Conservation (phyloP, 768 basidiomycete genomes). For the Amanita phalloides region DNA sequence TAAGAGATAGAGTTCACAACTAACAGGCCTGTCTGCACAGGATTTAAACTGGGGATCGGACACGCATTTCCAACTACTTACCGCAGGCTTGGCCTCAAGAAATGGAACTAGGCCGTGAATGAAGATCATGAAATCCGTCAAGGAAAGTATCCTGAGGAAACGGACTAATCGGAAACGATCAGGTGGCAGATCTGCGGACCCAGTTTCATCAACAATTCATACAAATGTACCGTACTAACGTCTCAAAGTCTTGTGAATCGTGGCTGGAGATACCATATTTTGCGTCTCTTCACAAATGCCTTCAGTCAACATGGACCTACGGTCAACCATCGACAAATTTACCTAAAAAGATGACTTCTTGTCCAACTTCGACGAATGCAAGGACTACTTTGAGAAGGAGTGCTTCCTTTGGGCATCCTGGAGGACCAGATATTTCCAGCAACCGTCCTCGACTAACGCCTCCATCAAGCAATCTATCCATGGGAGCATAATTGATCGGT, state of each 20-base stretch:
- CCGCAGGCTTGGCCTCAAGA: constrained; percentile 34
- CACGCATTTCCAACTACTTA: constrained; percentile 16
- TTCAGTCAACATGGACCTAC: constrained; percentile 2
- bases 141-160: constrained; percentile 30
- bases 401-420: constrained; percentile 56
- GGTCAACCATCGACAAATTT: constrained; percentile 11
- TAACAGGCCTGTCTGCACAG: constrained; percentile 46
- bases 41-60: neutral
- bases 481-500: constrained; percentile 32
- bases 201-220: constrained; percentile 8
- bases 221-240: constrained; percentile 16
- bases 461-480: constrained; percentile 53
- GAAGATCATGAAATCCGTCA: constrained; percentile 49
- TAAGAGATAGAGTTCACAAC: constrained; percentile 60
- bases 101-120: constrained; percentile 40
- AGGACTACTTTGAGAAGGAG: constrained; percentile 39
- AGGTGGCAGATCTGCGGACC: constrained; percentile 8
- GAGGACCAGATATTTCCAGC: constrained; percentile 69
- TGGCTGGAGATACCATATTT: constrained; percentile 28
- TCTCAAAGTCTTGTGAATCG: constrained; percentile 16
- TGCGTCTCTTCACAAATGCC: constrained; percentile 28
- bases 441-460: constrained; percentile 52
- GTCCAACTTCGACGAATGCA: constrained; percentile 33
- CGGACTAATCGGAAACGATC: constrained; percentile 20
- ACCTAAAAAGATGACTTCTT: constrained; percentile 62